A percentile compares a stretch with the other conserved stretches of the same genome.
Conservation (phyloP, 2,329 filamentous ascomycete species). For the Sclerotinia spermophila region DNA sequence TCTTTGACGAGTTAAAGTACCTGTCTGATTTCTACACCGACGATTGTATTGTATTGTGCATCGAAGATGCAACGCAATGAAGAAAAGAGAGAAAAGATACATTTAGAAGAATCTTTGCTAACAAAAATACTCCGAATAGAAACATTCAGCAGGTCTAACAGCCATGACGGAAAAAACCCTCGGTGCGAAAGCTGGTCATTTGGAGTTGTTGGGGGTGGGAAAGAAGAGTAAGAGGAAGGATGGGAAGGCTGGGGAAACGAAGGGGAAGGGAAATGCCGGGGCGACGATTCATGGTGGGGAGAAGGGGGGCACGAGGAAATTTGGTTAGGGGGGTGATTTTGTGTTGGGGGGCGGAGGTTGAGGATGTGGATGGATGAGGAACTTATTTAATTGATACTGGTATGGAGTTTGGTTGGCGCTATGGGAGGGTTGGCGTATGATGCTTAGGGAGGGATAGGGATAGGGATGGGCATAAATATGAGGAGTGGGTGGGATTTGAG, state of each 20-base stretch:
- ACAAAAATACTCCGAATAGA: slow-evolving; percentile 39
- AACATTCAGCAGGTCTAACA: slow-evolving; percentile 59
- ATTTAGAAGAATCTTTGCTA: background rate
- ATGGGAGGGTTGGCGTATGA: background rate
- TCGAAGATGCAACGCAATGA: background rate
- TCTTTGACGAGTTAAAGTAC: slow-evolving; percentile 10
- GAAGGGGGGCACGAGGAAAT: slow-evolving; percentile 20
- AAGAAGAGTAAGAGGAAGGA: slow-evolving; percentile 53
- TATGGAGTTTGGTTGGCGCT: background rate
- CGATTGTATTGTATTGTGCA: background rate
- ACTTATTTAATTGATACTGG: background rate
- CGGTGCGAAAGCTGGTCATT: slow-evolving; percentile 64
- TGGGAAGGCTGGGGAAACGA: slow-evolving; percentile 36
- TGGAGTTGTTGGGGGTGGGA: slow-evolving; percentile 64
- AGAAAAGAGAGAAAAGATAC: too few species aligned
- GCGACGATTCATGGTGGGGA: slow-evolving; percentile 33
- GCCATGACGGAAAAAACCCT: slow-evolving; percentile 65
- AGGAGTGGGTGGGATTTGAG: background rate
- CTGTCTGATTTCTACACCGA: slow-evolving; percentile 3
- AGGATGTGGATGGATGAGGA: background rate
- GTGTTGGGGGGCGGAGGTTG: too few species aligned
- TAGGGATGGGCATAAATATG: background rate
- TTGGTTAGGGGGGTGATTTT: background rate
- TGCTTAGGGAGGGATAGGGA: background rate
- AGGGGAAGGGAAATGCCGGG: slow-evolving; percentile 32